phyloP scores from a whole-genome alignment of 169 alveolate genomes.

The Plasmodium blacklocki region DNA sequence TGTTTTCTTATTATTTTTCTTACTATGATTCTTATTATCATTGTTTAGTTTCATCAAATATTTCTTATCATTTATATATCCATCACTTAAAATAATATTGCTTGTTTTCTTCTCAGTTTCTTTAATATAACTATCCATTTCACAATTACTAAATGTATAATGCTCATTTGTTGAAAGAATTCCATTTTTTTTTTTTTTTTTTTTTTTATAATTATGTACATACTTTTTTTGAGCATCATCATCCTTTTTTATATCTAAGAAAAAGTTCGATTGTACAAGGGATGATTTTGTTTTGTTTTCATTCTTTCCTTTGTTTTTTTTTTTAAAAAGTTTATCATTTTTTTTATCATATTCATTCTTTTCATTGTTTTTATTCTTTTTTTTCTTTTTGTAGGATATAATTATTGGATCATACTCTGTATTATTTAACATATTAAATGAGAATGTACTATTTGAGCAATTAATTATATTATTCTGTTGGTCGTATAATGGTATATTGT shows the following conservation, averaged over 20 bases:
- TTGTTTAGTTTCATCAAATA: neutral
- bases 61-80: slow-evolving; percentile 17
- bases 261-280: neutral
- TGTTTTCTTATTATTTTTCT: slow-evolving; percentile 2
- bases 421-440: slow-evolving; percentile 28
- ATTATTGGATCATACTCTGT: neutral
- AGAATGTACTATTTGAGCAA: slow-evolving; percentile 29
- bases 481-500: neutral
- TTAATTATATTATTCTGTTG: neutral
- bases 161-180: slow-evolving; percentile 9
- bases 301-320: neutral
- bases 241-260: neutral
- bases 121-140: neutral
- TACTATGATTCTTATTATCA: neutral
- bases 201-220: slow-evolving; percentile 17
- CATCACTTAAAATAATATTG: no score
- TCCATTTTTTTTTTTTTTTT: slow-evolving; percentile 6
- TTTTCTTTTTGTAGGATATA: neutral
- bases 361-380: neutral
- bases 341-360: neutral
- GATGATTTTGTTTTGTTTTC: no score
- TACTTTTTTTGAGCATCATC: neutral
- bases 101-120: neutral
- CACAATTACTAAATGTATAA: slow-evolving; percentile 19
- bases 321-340: neutral